A percentile compares a stretch with the other conserved stretches of the same genome.
Evolutionary conservation across 352 stramenopile species (phyloP).

Genomic region (Globisporangium takayamanum): DNA sequence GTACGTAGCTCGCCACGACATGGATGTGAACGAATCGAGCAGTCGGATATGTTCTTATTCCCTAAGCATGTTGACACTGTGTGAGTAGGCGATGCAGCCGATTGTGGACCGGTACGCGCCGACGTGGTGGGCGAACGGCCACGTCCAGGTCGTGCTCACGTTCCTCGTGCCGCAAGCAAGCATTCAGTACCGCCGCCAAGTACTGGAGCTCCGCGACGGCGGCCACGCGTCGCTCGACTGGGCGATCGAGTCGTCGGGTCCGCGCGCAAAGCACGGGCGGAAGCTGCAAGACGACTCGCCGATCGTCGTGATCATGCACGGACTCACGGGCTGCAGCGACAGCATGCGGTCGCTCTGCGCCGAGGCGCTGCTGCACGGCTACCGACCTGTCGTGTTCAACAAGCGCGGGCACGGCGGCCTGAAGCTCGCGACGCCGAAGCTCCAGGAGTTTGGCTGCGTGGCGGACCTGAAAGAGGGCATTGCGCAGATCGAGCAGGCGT

Average conservation of each 20-base stretch:
- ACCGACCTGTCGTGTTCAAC: slow-evolving; percentile 80
- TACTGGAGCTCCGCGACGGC: slow-evolving; percentile 54
- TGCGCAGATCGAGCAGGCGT: slow-evolving; percentile 34
- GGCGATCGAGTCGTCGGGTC: slow-evolving; percentile 32
- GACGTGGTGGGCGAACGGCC: slow-evolving; percentile 71
- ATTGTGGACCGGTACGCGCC: slow-evolving; percentile 31
- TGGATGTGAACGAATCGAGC: neutral
- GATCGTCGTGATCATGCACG: slow-evolving; percentile 62
- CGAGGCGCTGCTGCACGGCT: slow-evolving; percentile 49
- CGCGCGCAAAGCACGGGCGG: neutral
- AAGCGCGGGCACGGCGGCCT: slow-evolving; percentile 73
- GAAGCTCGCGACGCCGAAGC: slow-evolving; percentile 47
- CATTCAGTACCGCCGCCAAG: slow-evolving; percentile 51
- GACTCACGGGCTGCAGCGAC: slow-evolving; percentile 57
- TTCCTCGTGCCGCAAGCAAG: slow-evolving; percentile 55
- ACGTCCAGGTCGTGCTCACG: slow-evolving; percentile 67
- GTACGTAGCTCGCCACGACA: neutral
- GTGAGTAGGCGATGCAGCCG: neutral
- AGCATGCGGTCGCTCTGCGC: slow-evolving; percentile 59
- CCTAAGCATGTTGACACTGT: neutral
- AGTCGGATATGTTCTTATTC: too few relatives aligned
- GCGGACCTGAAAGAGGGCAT: slow-evolving; percentile 54
- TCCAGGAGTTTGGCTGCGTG: slow-evolving; percentile 67
- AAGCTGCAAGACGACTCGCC: slow-evolving; percentile 24
- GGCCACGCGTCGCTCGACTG: slow-evolving; percentile 69